Percentiles rank a stretch among this genome's conserved stretches.
Conservation (phyloP, 768 basidiomycete species). For the Leccinum broughii region DNA sequence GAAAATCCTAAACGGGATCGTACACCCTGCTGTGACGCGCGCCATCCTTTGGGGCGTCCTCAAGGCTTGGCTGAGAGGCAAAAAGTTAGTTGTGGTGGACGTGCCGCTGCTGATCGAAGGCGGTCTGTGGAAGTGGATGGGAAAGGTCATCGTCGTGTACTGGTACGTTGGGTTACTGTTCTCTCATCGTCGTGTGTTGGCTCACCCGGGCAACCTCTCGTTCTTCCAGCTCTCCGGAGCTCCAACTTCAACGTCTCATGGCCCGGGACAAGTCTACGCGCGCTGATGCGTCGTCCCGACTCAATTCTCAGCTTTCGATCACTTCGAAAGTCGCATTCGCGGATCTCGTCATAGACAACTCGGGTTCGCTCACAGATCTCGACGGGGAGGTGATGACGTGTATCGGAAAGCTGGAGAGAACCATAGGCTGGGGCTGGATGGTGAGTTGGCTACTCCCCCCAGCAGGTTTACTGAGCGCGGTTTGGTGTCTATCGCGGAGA, state of each 20-base stretch:
- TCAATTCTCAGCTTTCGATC: slow-evolving; percentile 81
- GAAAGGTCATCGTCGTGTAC: slow-evolving; percentile 84
- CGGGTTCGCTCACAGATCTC: slow-evolving; percentile 70
- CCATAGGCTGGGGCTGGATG: slow-evolving; percentile 58
- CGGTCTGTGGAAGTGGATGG: slow-evolving; percentile 81
- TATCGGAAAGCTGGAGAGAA: slow-evolving; percentile 42
- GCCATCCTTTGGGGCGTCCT: slow-evolving; percentile 73
- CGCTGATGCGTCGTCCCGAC: slow-evolving; percentile 69
- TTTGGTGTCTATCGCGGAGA: slow-evolving; percentile 40
- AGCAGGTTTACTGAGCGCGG: slow-evolving; percentile 47
- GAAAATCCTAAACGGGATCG: slow-evolving; percentile 74
- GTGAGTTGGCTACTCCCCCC: slow-evolving; percentile 66
- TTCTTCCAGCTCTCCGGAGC: slow-evolving; percentile 63
- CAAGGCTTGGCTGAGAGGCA: slow-evolving; percentile 71
- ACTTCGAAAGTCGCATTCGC: slow-evolving; percentile 80
- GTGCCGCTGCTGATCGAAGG: slow-evolving; percentile 92
- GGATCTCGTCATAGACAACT: slow-evolving; percentile 87
- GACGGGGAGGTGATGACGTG: slow-evolving; percentile 45
- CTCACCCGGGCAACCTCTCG: neutral
- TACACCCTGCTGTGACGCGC: slow-evolving; percentile 87
- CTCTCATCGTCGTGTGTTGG: neutral
- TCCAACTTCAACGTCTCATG: slow-evolving; percentile 85
- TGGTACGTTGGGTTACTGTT: slow-evolving; percentile 55
- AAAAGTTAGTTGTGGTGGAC: slow-evolving; percentile 81
- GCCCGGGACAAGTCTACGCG: slow-evolving; percentile 65